Evolutionary conservation across 306 rosid genomes (phyloP).

Genomic region (Rosa rugosa): DNA sequence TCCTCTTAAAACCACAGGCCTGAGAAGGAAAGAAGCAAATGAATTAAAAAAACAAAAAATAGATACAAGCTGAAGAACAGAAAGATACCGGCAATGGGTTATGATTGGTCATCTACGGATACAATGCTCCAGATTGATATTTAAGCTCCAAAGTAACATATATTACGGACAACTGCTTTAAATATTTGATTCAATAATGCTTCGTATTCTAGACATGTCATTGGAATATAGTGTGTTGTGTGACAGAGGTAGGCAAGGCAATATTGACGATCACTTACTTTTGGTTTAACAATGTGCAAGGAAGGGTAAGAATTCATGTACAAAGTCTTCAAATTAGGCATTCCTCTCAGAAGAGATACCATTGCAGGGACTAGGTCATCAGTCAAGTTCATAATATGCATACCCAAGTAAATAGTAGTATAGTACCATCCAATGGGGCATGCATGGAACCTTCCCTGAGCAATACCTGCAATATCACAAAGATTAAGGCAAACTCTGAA

Average conservation of each 20-base stretch:
- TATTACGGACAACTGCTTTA: neutral
- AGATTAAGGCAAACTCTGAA: neutral
- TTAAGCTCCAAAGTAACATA: neutral
- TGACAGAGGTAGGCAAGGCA: neutral
- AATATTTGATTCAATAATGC: neutral
- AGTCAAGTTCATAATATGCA: neutral
- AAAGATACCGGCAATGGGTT: neutral
- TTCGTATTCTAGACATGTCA: neutral
- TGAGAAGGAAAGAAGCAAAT: neutral
- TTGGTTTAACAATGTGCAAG: neutral
- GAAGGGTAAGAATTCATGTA: neutral
- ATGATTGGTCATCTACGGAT: neutral
- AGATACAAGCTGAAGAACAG: neutral
- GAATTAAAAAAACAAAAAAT: neutral
- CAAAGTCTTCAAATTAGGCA: neutral
- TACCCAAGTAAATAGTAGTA: neutral
- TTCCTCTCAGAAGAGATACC: neutral
- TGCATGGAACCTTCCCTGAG: neutral
- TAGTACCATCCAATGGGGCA: neutral
- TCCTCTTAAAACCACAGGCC: neutral
- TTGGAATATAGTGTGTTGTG: neutral
- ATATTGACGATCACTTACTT: neutral
- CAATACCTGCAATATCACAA: neutral
- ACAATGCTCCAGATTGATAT: neutral
- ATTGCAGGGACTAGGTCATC: constrained; percentile 7